Evolutionary conservation across 495 filamentous ascomycete genomes (phyloP).

Genomic region (Penicillium paxilli): DNA sequence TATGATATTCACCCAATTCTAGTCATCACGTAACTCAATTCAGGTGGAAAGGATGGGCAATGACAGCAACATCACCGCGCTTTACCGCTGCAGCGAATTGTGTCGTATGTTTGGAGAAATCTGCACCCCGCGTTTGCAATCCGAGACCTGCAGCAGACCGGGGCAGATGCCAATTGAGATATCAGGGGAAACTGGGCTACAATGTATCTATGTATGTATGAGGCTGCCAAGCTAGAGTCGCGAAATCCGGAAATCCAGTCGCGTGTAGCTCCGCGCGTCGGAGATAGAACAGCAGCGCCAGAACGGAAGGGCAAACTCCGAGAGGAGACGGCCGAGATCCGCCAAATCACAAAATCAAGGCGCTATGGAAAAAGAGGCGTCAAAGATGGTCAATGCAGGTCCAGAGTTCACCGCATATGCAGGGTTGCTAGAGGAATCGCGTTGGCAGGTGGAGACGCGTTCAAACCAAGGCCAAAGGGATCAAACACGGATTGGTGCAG

Average conservation of each 20-base stretch:
- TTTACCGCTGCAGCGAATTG: neutral
- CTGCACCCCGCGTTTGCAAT: neutral
- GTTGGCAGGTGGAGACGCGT: constrained; percentile 18
- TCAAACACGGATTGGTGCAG: constrained; percentile 4
- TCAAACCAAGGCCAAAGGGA: constrained; percentile 5
- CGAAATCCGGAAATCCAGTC: neutral
- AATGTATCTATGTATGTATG: too few relatives aligned
- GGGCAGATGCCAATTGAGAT: neutral
- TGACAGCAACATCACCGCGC: neutral
- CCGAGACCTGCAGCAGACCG: neutral
- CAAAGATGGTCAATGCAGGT: neutral
- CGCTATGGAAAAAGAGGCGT: neutral
- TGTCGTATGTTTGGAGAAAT: neutral
- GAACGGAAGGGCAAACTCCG: neutral
- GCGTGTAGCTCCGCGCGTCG: neutral
- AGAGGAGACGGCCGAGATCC: neutral
- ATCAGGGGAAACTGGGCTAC: neutral
- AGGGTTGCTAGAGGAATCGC: constrained; percentile 12
- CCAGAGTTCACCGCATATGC: constrained; percentile 6
- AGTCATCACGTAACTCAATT: too few relatives aligned
- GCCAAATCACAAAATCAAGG: neutral
- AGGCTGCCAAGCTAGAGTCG: neutral
- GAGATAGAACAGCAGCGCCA: neutral
- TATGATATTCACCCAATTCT: too few relatives aligned
- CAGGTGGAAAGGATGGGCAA: neutral